Evolutionary conservation across 257 asterid species (phyloP), one percentile per base, ranked within the genome.

Genomic region (Plantago elongata): DNA sequence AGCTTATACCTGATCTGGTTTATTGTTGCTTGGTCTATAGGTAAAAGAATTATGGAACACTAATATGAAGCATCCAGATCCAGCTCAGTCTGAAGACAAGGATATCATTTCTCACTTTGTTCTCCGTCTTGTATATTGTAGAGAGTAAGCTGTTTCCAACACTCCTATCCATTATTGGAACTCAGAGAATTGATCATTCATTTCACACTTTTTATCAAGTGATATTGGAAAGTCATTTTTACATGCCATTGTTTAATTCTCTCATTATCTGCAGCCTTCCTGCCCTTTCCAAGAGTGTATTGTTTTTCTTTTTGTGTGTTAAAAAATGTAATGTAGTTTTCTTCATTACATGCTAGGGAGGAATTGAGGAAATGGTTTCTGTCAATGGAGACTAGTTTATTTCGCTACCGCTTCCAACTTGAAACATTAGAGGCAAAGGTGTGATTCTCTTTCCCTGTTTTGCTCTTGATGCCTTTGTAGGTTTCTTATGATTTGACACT

Each of bases 61-160:
- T 48, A 73, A 80, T 79, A 89, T 89, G 94, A 71, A 72, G 75
- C 91, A 82, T 73, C 71, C 89, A 5, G 88, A 74, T 55, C 77
- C 88, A 63, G 71, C 88, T 16, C 94, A 83, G 69, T 77, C 22
- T 57, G 68, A 71, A 54, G 82, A 86, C 69, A 93, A 87, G 85
- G 99, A 93, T 68, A 70, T 87, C 69, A 81, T 87, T 74, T 92
- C 99, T 49, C 99, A 93, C 69, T 93, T 89, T 75, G 99, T 87
- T 64, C 74, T 93, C 67, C 90, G 99, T 50, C 96, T 93, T 13
- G 96, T 87, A 51, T 93, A 87, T 78, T 93, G 99, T 72, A 84
- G 99, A 76, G 87, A 90, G 99, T 92, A 77, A 77, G 82, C 18
- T 52, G 13, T 40, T 69, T n/a, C 30, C 13, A 27, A 54, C 4